These are phyloP conservation scores for Pichia nanzhaoensis DNA, from an alignment of 805 yeast genomes.

Conservation along the genomic window DNA sequence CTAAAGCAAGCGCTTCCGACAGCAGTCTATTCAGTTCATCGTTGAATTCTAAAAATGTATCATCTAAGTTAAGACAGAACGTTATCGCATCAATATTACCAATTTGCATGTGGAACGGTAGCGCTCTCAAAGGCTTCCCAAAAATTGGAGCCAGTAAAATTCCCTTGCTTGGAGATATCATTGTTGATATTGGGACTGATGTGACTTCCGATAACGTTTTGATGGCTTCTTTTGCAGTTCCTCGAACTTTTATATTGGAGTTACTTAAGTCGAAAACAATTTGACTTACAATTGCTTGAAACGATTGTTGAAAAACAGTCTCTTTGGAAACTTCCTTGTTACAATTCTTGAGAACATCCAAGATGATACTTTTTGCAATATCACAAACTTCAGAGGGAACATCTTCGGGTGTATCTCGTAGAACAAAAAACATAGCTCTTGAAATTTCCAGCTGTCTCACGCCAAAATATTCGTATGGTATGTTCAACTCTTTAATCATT, in stretches of 20 bases:
- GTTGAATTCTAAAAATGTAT: conserved; percentile 75
- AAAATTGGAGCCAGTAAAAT: conserved; percentile 87
- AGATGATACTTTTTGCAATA: conserved; percentile 62
- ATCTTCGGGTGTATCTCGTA: conserved; percentile 83
- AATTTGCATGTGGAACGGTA: conserved; percentile 98
- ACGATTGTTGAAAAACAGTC: conserved; percentile 60
- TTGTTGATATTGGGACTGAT: conserved; percentile 57
- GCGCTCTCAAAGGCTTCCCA: conserved; percentile 92
- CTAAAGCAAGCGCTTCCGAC: conserved; percentile 86
- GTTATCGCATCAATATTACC: conserved; percentile 98
- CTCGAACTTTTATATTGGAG: conserved; percentile 75
- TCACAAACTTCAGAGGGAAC: conserved; percentile 76
- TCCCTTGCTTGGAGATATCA: conserved; percentile 78
- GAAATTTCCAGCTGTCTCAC: conserved; percentile 78
- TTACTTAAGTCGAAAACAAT: conserved; percentile 90
- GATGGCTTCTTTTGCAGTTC: conserved; percentile 70
- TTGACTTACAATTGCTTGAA: conserved; percentile 79
- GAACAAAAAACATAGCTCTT: conserved; percentile 79
- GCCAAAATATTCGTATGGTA: conserved; percentile 68
- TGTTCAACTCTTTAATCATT: conserved; percentile 57
- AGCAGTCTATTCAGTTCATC: conserved; percentile 83
- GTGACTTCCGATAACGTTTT: conserved; percentile 64
- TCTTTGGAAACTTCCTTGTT: conserved; percentile 55
- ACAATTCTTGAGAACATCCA: conserved; percentile 58
- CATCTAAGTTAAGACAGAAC: conserved; percentile 74